A percentile compares a stretch with the other conserved stretches of the same genome.
phyloP scores from a whole-genome alignment of 2,329 filamentous ascomycete genomes.

The Diatrype stigma region DNA sequence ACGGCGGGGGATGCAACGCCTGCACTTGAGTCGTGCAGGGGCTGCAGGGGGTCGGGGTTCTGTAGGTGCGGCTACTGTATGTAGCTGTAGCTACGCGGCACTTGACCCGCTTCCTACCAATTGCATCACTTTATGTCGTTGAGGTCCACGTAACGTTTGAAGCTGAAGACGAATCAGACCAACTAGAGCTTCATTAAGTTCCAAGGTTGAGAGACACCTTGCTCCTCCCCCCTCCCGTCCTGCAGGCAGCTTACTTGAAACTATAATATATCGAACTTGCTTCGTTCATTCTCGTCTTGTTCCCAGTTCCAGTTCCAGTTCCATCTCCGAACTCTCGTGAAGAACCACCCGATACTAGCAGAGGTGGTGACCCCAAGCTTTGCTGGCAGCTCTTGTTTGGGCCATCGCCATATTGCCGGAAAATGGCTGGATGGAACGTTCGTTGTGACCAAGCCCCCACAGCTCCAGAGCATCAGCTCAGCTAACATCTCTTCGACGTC shows the following conservation, averaged over 20 bases:
- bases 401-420: background rate
- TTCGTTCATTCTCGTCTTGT: too few species aligned
- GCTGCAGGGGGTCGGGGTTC: too few species aligned
- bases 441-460: background rate
- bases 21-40: too few species aligned
- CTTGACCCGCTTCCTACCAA: background rate
- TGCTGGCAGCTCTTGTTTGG: background rate
- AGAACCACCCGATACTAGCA: background rate
- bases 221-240: too few species aligned
- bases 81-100: too few species aligned
- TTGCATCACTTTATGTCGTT: background rate
- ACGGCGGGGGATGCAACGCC: too few species aligned
- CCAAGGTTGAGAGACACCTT: too few species aligned
- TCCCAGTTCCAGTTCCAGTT: too few species aligned
- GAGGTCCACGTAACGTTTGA: background rate
- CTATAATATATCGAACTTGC: too few species aligned
- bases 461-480: background rate
- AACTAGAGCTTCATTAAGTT: background rate
- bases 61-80: too few species aligned
- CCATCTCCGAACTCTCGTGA: too few species aligned
- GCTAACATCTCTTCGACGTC: background rate
- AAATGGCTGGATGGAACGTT: slow-evolving; percentile 27
- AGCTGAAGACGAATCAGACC: background rate
- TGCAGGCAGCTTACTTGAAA: too few species aligned
- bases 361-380: background rate